A percentile compares a stretch with the other conserved stretches of the same genome.
Conservation (phyloP, 202 grass and related monocot genomes). For the Schoenoplectus tabernaemontani region DNA sequence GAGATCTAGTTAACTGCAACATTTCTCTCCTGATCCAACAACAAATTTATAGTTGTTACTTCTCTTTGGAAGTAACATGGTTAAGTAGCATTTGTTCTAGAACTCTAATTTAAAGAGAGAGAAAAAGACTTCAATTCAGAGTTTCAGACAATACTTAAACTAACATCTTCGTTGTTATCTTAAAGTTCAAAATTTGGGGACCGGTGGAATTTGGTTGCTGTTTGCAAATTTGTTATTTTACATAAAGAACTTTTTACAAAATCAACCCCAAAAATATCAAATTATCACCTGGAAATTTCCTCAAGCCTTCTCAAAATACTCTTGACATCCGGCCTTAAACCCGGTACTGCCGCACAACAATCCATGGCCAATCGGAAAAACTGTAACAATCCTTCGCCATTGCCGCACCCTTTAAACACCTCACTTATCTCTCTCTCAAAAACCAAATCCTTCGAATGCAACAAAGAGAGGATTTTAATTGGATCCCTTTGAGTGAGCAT, state of each 20-base stretch:
- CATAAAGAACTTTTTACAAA: slow-evolving; percentile 13
- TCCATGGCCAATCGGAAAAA: slow-evolving; percentile 34
- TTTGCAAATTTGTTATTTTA: background rate
- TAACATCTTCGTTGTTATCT: background rate
- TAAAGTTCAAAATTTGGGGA: background rate
- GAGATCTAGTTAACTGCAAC: background rate
- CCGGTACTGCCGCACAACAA: slow-evolving; percentile 29
- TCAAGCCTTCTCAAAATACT: slow-evolving; percentile 26
- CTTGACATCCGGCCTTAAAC: slow-evolving; percentile 32
- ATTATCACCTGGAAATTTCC: slow-evolving; percentile 32
- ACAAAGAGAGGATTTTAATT: slow-evolving; percentile 20
- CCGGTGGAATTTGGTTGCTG: too few species aligned
- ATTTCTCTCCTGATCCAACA: too few species aligned
- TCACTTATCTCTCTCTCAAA: slow-evolving; percentile 35
- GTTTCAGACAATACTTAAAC: too few species aligned
- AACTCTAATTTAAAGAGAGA: background rate
- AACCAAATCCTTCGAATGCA: slow-evolving; percentile 32
- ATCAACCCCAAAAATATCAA: background rate
- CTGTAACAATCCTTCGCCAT: slow-evolving; percentile 25
- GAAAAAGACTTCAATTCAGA: too few species aligned
- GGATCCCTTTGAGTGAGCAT: slow-evolving; percentile 60
- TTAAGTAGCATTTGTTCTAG: background rate
- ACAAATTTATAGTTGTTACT: too few species aligned
- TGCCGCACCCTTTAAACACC: slow-evolving; percentile 26
- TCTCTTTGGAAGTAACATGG: background rate